A percentile compares a stretch with the other conserved stretches of the same genome.
Conservation (phyloP, 495 filamentous ascomycete species). For the Aspergillus coremiiformis region DNA sequence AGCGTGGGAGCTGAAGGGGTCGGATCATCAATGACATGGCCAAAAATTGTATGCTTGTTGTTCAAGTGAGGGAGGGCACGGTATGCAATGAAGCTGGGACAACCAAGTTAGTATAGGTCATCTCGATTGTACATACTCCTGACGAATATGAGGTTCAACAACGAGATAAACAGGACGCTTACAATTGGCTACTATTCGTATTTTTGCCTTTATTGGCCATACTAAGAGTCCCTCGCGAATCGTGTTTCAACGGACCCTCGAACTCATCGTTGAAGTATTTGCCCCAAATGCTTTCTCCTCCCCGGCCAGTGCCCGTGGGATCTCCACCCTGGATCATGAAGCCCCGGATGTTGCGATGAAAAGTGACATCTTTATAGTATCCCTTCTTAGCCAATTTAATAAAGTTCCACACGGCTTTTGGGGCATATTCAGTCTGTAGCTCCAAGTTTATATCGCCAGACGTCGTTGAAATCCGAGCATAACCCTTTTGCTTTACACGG, state of each 20-base stretch:
- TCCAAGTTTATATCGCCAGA: slow-evolving; percentile 80
- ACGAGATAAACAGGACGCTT: slow-evolving; percentile 10
- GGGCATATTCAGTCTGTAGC: slow-evolving; percentile 82
- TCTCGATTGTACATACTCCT: background rate
- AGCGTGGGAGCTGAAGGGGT: slow-evolving; percentile 54
- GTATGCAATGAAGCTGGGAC: slow-evolving; percentile 71
- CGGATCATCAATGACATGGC: slow-evolving; percentile 67
- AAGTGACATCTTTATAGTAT: slow-evolving; percentile 74
- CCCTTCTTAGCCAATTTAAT: slow-evolving; percentile 79
- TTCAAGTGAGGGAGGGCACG: slow-evolving; percentile 76
- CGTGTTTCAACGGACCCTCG: slow-evolving; percentile 76
- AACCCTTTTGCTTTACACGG: slow-evolving; percentile 81
- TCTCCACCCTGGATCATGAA: slow-evolving; percentile 98
- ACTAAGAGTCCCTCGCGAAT: slow-evolving; percentile 67
- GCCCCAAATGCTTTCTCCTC: slow-evolving; percentile 82
- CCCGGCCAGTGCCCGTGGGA: slow-evolving; percentile 63
- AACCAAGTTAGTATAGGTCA: slow-evolving; percentile 4
- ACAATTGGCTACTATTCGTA: slow-evolving; percentile 89
- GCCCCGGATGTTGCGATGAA: slow-evolving; percentile 86
- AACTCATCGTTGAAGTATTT: slow-evolving; percentile 91
- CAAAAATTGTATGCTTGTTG: slow-evolving; percentile 95
- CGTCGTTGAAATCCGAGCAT: slow-evolving; percentile 79
- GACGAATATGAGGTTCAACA: background rate
- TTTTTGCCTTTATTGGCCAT: slow-evolving; percentile 99
- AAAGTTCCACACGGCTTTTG: slow-evolving; percentile 95